A percentile compares a stretch with the other conserved stretches of the same genome.
Evolutionary conservation across 2,329 filamentous ascomycete species (phyloP).

Genomic region (Ceratocystis harringtonii): DNA sequence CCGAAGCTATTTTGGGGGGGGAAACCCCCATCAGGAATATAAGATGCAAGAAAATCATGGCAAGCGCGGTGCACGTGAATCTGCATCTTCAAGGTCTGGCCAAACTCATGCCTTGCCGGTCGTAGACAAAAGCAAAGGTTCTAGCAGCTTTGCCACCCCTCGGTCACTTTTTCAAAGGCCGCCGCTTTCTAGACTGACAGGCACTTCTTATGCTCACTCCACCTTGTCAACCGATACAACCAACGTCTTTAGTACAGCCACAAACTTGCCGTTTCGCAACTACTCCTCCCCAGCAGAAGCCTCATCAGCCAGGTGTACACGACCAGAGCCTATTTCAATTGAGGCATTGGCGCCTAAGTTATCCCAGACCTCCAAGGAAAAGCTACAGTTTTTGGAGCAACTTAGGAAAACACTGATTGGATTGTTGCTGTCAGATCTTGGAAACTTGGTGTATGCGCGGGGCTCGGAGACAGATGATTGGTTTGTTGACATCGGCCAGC

Average conservation of each 20-base stretch:
- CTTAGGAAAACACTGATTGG: conserved; percentile 69
- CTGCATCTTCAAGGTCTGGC: background rate
- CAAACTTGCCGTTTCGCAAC: conserved; percentile 29
- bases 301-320: conserved; percentile 40
- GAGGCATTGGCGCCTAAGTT: conserved; percentile 50
- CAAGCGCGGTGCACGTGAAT: background rate
- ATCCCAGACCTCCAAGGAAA: conserved; percentile 44
- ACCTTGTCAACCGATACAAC: conserved; percentile 43
- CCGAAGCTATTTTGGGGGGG: conserved; percentile 20
- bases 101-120: background rate
- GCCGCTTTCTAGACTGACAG: conserved; percentile 43
- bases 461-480: conserved; percentile 89
- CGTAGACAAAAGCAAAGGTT: background rate
- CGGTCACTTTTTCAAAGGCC: conserved; percentile 75
- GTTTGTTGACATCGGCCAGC: conserved; percentile 55
- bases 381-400: conserved; percentile 61
- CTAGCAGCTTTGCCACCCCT: conserved; percentile 39
- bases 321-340: conserved; percentile 51
- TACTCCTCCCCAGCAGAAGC: conserved; percentile 30
- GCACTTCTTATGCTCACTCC: conserved; percentile 43
- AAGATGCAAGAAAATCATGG: conserved; percentile 41
- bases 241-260: conserved; percentile 39
- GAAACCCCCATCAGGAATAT: conserved; percentile 22
- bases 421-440: conserved; percentile 75
- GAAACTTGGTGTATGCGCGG: conserved; percentile 67